Evolutionary conservation across 2,329 filamentous ascomycete genomes (phyloP), one percentile per base, ranked within the genome.

Genomic region (Arthroderma sp.): DNA sequence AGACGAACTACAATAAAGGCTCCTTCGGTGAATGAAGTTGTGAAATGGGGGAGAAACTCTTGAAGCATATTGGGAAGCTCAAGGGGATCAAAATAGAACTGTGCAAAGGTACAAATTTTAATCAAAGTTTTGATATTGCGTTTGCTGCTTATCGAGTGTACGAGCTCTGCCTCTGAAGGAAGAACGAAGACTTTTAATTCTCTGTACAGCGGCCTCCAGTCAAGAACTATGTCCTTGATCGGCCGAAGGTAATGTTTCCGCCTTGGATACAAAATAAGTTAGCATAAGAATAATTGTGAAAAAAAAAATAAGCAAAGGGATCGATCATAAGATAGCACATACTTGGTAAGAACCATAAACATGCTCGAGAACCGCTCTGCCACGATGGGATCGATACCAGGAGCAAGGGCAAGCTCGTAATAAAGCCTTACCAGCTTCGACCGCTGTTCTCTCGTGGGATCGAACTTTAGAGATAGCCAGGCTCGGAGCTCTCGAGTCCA

Each of bases 401-500:
- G 93, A 28, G 93, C 88, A 60, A 98, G 79, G 4, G 89, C 81
- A 59, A 98, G 85, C 74, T 95, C 90, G 73, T 95, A 98, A 75
- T 96, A 98, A 38, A 98, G 79, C 74, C 86, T 87, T 31, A 93
- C 87, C 31, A 98, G 81, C 71, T 83, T 88, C 53, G 90, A 84
- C 58, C 94, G 81, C 63, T 91, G 84, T 68, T 86, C 85, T 65
- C 88, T 83, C 52, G 89, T 88, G 69, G 95, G 89, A 74, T 98
- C 91, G 69, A 98, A 98, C 78, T 98, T 98, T 72, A 98, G 83
- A 56, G 86, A 87, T 63, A 98, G 79, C 93, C 94, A 98, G 72
- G 87, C 88, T 68, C 91, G 84, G 52, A 98, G 84, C 80, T 98
- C 93, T 64, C 91, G 84, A 15, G 93, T 96, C 93, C 93, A 98